phyloP scores from a whole-genome alignment of 371 early-diverging fungal genomes.

The Pancytospora philotis region DNA sequence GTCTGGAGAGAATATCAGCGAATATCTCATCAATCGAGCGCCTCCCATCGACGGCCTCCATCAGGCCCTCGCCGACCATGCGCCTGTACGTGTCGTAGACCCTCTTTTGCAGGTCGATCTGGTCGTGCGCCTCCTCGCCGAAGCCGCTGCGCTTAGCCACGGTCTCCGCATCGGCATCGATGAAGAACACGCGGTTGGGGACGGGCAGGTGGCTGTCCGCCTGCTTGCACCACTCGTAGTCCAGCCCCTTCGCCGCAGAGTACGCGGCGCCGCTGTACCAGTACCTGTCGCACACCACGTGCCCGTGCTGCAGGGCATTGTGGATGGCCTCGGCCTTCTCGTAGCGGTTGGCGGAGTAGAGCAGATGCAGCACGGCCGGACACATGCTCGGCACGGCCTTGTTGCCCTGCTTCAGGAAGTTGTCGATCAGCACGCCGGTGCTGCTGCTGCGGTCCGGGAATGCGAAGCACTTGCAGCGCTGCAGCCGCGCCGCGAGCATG shows the following conservation, averaged over 20 bases:
- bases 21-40: slow-evolving; percentile 10
- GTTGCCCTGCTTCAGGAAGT: slow-evolving; percentile 65
- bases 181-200: slow-evolving; percentile 76
- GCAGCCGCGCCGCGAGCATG: slow-evolving; percentile 63
- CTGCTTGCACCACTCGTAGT: slow-evolving; percentile 72
- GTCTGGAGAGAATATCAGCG: slow-evolving; percentile 12
- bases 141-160: slow-evolving; percentile 71
- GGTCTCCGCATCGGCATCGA: slow-evolving; percentile 70
- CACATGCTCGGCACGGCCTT: slow-evolving; percentile 69
- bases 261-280: slow-evolving; percentile 88
- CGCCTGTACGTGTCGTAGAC: slow-evolving; percentile 60
- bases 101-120: slow-evolving; percentile 68
- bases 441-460: slow-evolving; percentile 71
- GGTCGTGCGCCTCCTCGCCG: slow-evolving; percentile 87
- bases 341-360: slow-evolving; percentile 87
- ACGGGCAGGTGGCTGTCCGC: slow-evolving; percentile 72
- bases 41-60: slow-evolving; percentile 25
- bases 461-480: slow-evolving; percentile 61
- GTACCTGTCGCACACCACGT: slow-evolving; percentile 84
- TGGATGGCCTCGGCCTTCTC: slow-evolving; percentile 60
- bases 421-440: slow-evolving; percentile 78
- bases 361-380: slow-evolving; percentile 76
- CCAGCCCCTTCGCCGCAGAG: slow-evolving; percentile 66
- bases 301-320: slow-evolving; percentile 4
- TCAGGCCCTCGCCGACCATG: slow-evolving; percentile 23